phyloP scores from a whole-genome alignment of 2,329 filamentous ascomycete species.

The Venturia nashicola region DNA sequence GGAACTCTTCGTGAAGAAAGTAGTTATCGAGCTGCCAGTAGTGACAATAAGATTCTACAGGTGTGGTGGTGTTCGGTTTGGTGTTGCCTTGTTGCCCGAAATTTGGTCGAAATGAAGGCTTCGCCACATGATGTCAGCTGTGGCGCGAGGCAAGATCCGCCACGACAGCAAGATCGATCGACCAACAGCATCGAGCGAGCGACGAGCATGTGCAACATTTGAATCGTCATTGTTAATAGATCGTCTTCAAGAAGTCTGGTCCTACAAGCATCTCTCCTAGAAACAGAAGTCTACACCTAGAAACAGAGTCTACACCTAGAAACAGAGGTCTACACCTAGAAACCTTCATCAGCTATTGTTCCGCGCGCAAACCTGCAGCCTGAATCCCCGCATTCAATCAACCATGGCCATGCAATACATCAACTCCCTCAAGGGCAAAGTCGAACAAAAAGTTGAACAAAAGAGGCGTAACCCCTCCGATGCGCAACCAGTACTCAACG shows the following conservation, averaged over 20 bases:
- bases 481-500: slow-evolving; percentile 37
- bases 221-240: neutral
- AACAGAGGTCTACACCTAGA: neutral
- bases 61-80: neutral
- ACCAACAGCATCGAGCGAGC: neutral
- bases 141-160: neutral
- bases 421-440: slow-evolving; percentile 5
- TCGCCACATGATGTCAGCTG: neutral
- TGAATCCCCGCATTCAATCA: neutral
- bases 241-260: neutral
- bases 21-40: no score
- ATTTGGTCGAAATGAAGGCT: neutral
- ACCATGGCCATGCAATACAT: slow-evolving; percentile 7
- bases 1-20: no score
- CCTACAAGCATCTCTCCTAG: neutral
- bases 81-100: neutral
- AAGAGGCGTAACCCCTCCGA: slow-evolving; percentile 12
- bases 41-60: no score
- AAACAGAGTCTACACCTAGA: neutral
- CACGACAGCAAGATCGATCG: neutral
- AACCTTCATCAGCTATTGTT: neutral
- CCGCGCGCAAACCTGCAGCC: neutral
- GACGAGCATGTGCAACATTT: neutral
- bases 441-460: slow-evolving; percentile 20
- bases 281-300: neutral